These are phyloP conservation scores for Schoenoplectus triqueter DNA, from an alignment of 202 grass and related monocot species.

Conservation along the genomic window DNA sequence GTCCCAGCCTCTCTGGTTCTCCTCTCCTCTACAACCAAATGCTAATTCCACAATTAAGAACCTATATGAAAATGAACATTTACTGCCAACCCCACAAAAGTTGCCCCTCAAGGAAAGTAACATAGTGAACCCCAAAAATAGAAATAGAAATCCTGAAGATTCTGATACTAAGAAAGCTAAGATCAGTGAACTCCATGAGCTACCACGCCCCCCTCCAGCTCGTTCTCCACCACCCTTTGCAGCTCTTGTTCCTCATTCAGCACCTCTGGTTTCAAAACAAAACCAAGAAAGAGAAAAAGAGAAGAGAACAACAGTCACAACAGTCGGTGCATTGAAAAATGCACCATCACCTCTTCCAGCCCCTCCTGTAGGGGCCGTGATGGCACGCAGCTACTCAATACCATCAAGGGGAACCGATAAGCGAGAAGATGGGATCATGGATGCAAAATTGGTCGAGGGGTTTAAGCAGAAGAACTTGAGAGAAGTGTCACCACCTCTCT, in stretches of 20 bases:
- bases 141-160: constrained; percentile 65
- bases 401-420: constrained; percentile 59
- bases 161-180: constrained; percentile 59
- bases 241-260: constrained; percentile 76
- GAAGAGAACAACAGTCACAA: constrained; percentile 42
- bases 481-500: constrained; percentile 56
- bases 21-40: constrained; percentile 70
- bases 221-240: constrained; percentile 47
- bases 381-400: constrained; percentile 94
- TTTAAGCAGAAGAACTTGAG: constrained; percentile 19
- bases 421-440: too few relatives aligned
- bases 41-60: constrained; percentile 45
- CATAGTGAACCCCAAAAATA: constrained; percentile 65
- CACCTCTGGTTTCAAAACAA: constrained; percentile 76
- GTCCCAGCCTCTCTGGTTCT: constrained; percentile 49
- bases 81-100: constrained; percentile 57
- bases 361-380: constrained; percentile 55
- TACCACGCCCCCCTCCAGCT: constrained; percentile 75
- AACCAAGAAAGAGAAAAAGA: constrained; percentile 56
- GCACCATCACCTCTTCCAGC: constrained; percentile 74
- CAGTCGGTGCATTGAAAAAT: constrained; percentile 45
- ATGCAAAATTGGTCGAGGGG: too few relatives aligned
- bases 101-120: constrained; percentile 85
- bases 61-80: constrained; percentile 64
- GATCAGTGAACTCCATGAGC: constrained; percentile 93